phyloP scores from a whole-genome alignment of 306 rosid species.

The Fragaria ananassa region DNA sequence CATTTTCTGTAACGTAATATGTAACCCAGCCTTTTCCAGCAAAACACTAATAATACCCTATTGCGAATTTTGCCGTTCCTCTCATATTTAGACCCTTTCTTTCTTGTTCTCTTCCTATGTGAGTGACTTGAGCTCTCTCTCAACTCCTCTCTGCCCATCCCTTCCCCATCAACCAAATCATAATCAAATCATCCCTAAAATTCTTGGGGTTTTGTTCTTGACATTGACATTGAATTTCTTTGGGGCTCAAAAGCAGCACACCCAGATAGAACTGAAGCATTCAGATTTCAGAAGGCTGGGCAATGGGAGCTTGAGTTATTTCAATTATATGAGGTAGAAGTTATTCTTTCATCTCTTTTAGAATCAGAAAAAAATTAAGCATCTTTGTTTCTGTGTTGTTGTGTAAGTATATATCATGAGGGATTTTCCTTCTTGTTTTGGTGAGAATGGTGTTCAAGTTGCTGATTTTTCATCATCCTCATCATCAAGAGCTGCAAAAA shows the following conservation, averaged over 20 bases:
- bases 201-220: constrained; percentile 12
- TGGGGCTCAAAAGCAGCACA: constrained; percentile 17
- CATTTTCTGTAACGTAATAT: constrained; percentile 28
- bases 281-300: constrained; percentile 29
- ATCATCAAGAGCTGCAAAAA: constrained; percentile 44
- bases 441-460: constrained; percentile 85
- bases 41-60: constrained; percentile 26
- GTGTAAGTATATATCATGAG: constrained; percentile 41
- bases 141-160: constrained; percentile 23
- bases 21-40: constrained; percentile 33
- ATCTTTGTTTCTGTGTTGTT: constrained; percentile 3
- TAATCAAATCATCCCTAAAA: background rate
- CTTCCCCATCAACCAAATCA: constrained; percentile 19
- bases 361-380: constrained; percentile 11
- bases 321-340: constrained; percentile 25
- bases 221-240: constrained; percentile 20
- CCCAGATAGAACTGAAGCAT: constrained; percentile 25
- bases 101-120: constrained; percentile 32
- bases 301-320: constrained; percentile 15
- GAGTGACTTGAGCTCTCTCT: constrained; percentile 31
- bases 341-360: background rate
- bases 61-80: constrained; percentile 11
- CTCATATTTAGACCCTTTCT: constrained; percentile 26
- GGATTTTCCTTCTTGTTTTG: constrained; percentile 94
- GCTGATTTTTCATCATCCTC: constrained; percentile 68